Conservation (phyloP, 805 yeast genomes). For the Ogataea philodendri region DNA sequence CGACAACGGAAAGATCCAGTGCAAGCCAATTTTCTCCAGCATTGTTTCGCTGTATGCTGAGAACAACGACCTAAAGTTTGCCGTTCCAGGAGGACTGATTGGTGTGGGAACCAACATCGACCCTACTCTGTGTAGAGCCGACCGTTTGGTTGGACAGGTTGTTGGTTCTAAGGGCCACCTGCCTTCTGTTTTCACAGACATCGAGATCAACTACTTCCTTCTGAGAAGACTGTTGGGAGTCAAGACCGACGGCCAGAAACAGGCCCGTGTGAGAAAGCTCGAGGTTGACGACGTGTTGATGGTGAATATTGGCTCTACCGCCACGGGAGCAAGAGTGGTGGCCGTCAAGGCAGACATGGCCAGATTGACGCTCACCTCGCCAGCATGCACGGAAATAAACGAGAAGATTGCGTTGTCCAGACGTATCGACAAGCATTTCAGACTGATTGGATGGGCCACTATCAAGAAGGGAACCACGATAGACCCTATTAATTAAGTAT, state of each 20-base stretch:
- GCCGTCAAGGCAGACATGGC: constrained; percentile 99
- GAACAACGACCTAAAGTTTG: constrained; percentile 95
- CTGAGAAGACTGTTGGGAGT: constrained; percentile 97
- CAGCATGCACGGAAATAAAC: constrained; percentile 97
- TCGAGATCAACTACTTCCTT: constrained; percentile 95
- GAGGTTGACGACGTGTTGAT: constrained; percentile 93
- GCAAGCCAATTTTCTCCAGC: constrained; percentile 93
- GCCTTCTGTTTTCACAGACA: constrained; percentile 95
- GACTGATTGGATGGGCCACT: constrained; percentile 99
- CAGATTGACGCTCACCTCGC: constrained; percentile 91
- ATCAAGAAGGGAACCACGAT: constrained; percentile 90
- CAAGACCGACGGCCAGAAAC: constrained; percentile 95
- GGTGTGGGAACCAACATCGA: constrained; percentile 99
- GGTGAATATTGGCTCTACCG: constrained; percentile 99
- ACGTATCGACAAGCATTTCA: constrained; percentile 99
- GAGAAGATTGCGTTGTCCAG: constrained; percentile 98
- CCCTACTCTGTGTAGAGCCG: constrained; percentile 98
- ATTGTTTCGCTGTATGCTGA: constrained; percentile 95
- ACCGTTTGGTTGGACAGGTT: constrained; percentile 98
- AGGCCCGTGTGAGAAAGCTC: constrained; percentile 93
- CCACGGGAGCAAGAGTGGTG: constrained; percentile 98
- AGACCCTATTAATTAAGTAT: constrained; percentile 60
- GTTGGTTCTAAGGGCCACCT: constrained; percentile 96
- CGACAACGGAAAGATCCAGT: constrained; percentile 81
- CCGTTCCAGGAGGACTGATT: constrained; percentile 99